Conservation (phyloP, 345 rosid genomes). For the Linum trigynum region DNA sequence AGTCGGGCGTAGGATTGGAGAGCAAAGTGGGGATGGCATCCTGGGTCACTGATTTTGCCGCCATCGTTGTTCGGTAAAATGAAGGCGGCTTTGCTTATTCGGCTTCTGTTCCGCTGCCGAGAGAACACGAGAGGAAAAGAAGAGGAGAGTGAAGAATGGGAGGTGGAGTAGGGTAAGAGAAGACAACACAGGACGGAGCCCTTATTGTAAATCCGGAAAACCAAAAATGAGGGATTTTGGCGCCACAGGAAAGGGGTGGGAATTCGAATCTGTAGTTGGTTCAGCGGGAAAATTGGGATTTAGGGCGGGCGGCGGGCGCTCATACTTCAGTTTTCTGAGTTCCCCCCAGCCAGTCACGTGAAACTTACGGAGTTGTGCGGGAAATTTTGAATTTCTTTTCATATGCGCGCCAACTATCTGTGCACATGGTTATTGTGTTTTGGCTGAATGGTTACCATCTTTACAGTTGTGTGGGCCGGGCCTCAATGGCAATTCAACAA, state of each 20-base stretch:
- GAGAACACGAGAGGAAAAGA: background rate
- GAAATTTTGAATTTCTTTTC: too few species aligned
- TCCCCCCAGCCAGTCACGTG: too few species aligned
- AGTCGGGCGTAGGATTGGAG: constrained; percentile 59
- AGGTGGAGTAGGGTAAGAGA: background rate
- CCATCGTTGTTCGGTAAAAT: constrained; percentile 22
- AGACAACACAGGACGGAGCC: background rate
- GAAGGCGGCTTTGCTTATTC: background rate
- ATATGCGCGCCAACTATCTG: background rate
- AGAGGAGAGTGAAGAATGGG: background rate
- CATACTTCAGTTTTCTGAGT: too few species aligned
- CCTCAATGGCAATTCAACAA: background rate
- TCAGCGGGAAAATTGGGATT: too few species aligned
- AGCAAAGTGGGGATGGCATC: constrained; percentile 54
- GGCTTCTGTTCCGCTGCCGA: too few species aligned
- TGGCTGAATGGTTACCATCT: background rate
- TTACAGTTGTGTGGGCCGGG: background rate
- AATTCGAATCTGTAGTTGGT: background rate
- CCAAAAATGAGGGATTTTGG: constrained; percentile 1
- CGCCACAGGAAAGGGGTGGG: background rate
- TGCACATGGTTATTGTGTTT: background rate
- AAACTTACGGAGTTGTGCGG: too few species aligned
- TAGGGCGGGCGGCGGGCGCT: too few species aligned
- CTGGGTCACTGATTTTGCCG: constrained; percentile 31
- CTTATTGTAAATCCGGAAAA: background rate